These are phyloP conservation scores for Amaranthus palmeri DNA, from an alignment of 148 eudicot genomes.

Conservation along the genomic window DNA sequence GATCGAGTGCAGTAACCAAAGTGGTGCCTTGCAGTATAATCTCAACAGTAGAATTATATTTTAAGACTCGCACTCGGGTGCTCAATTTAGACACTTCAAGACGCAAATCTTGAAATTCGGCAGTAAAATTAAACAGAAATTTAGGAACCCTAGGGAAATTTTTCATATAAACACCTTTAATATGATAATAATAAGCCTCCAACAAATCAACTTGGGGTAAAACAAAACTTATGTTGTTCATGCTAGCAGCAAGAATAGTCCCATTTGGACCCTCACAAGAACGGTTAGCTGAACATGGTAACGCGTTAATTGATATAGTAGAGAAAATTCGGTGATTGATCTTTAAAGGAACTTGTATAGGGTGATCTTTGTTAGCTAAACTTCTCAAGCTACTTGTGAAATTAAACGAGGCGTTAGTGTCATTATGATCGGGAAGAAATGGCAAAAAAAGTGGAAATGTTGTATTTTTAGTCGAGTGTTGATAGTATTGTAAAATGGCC, in stretches of 20 bases:
- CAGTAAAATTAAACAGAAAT: conserved; percentile 11
- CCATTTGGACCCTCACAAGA: conserved; percentile 25
- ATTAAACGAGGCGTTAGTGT: conserved; percentile 8
- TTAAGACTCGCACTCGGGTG: neutral
- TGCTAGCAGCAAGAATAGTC: conserved; percentile 16
- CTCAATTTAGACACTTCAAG: no score
- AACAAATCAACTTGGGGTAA: conserved; percentile 16
- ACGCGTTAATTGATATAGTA: conserved; percentile 20
- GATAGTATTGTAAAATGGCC: conserved; percentile 18
- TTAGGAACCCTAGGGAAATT: conserved; percentile 21
- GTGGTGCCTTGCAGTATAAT: conserved; percentile 23
- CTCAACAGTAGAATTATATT: conserved; percentile 19
- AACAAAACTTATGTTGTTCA: conserved; percentile 24
- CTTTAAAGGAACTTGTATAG: conserved; percentile 17
- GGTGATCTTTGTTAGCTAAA: conserved; percentile 16
- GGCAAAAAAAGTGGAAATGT: conserved; percentile 5
- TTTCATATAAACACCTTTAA: neutral
- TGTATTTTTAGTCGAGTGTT: neutral
- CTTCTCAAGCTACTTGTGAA: conserved; percentile 17
- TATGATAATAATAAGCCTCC: conserved; percentile 21
- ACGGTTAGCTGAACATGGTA: conserved; percentile 17
- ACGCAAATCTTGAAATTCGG: neutral
- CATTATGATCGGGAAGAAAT: conserved; percentile 12
- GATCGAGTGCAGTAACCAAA: conserved; percentile 6
- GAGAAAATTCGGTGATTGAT: neutral